Percentiles rank a stretch among this genome's conserved stretches.
phyloP scores from a whole-genome alignment of 1,284 basidiomycete genomes.

The Schizophyllum commune region DNA sequence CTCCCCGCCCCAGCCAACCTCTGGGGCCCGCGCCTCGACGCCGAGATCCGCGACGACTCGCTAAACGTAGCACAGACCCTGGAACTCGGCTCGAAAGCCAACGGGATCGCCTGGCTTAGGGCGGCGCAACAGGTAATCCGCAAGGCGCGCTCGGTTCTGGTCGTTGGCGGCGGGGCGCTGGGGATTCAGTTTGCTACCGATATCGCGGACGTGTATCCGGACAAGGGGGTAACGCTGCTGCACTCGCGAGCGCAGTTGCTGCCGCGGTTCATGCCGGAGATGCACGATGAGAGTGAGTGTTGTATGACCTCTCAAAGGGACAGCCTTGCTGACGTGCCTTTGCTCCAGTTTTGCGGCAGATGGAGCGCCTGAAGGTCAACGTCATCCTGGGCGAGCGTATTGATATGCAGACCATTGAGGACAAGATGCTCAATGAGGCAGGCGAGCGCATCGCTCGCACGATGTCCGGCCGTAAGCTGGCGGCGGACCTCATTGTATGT shows the following conservation, averaged over 20 bases:
- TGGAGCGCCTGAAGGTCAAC: constrained; percentile 22
- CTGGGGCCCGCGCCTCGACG: constrained; percentile 27
- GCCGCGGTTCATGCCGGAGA: constrained; percentile 34
- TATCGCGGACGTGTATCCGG: constrained; percentile 52
- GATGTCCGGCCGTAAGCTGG: constrained; percentile 46
- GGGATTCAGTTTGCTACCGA: constrained; percentile 65
- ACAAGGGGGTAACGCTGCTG: constrained; percentile 55
- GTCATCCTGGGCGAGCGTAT: constrained; percentile 50
- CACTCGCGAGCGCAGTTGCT: constrained; percentile 57
- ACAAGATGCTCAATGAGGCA: neutral
- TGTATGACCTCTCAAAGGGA: too few species aligned
- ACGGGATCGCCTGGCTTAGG: constrained; percentile 41
- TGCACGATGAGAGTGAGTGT: neutral
- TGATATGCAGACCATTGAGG: constrained; percentile 32
- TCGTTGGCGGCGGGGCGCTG: constrained; percentile 56
- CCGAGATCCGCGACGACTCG: neutral
- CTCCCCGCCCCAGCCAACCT: constrained; percentile 48
- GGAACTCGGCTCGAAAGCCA: constrained; percentile 39
- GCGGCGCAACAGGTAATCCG: constrained; percentile 37
- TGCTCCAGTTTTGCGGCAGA: constrained; percentile 4
- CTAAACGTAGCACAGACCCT: neutral
- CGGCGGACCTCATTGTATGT: constrained; percentile 56
- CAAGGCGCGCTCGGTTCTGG: constrained; percentile 36
- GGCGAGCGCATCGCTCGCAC: neutral
- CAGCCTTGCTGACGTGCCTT: constrained; percentile 9